A percentile compares a stretch with the other conserved stretches of the same genome.
Evolutionary conservation across 176 grass and related monocot species (phyloP).

Genomic region (Puccinellia tenuiflora): DNA sequence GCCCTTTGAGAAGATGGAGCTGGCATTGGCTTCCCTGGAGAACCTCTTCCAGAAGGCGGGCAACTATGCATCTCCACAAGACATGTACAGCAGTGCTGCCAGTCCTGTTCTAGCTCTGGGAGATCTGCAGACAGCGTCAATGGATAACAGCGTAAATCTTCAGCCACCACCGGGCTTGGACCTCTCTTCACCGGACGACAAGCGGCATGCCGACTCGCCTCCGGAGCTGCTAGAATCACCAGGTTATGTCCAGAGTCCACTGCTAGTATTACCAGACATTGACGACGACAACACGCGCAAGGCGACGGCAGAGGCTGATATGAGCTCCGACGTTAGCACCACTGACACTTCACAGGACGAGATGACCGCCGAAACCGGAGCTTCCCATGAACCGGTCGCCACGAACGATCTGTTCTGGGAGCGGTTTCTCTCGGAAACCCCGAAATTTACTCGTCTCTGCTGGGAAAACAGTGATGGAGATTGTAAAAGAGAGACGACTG

Average conservation of each 20-base stretch:
- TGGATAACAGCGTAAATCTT: slow-evolving; percentile 21
- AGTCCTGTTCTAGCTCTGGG: slow-evolving; percentile 16
- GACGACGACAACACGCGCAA: neutral
- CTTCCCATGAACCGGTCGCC: neutral
- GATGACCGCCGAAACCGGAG: slow-evolving; percentile 10
- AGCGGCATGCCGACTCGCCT: neutral
- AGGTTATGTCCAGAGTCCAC: slow-evolving; percentile 20
- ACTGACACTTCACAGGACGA: slow-evolving; percentile 43
- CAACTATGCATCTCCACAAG: slow-evolving; percentile 24
- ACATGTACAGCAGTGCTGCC: slow-evolving; percentile 26
- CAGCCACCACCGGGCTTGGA: neutral
- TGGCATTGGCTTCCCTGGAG: slow-evolving; percentile 61
- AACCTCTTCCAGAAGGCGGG: slow-evolving; percentile 50
- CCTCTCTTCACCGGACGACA: neutral
- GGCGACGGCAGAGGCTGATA: slow-evolving; percentile 18
- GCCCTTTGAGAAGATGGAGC: slow-evolving; percentile 71
- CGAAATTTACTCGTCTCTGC: neutral
- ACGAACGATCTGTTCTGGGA: slow-evolving; percentile 72
- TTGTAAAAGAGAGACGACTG: neutral
- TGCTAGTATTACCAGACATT: slow-evolving; percentile 20
- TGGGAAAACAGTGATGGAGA: slow-evolving; percentile 5
- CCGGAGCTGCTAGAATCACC: slow-evolving; percentile 18
- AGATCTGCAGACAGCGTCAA: slow-evolving; percentile 29
- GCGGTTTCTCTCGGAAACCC: slow-evolving; percentile 56
- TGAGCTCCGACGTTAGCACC: slow-evolving; percentile 36